Conservation (phyloP, 306 rosid species). For the Dryas octopetala region DNA sequence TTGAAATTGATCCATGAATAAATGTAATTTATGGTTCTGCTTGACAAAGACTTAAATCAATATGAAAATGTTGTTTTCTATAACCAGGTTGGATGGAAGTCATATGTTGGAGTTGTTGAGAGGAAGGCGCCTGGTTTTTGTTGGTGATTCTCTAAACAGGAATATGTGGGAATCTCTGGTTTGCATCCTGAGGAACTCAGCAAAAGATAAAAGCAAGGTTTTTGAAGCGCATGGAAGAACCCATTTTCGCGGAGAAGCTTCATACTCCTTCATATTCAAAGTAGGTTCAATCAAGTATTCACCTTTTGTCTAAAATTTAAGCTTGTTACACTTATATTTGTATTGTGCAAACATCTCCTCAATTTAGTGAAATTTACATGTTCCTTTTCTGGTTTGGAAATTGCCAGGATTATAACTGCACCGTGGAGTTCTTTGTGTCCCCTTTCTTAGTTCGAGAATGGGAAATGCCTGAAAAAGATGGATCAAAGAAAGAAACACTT, state of each 20-base stretch:
- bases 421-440: slow-evolving; percentile 87
- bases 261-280: slow-evolving; percentile 79
- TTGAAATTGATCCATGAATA: not conserved
- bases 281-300: slow-evolving; percentile 36
- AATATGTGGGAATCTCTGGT: slow-evolving; percentile 98
- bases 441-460: slow-evolving; percentile 96
- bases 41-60: not conserved
- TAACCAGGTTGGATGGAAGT: slow-evolving; percentile 66
- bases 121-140: slow-evolving; percentile 84
- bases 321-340: not conserved
- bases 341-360: not conserved
- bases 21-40: not conserved
- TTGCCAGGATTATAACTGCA: slow-evolving; percentile 71
- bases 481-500: slow-evolving; percentile 79
- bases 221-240: slow-evolving; percentile 79
- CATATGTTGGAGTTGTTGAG: slow-evolving; percentile 64
- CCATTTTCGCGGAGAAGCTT: slow-evolving; percentile 80
- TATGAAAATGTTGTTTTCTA: not conserved
- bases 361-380: not conserved
- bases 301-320: not conserved
- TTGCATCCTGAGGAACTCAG: slow-evolving; percentile 82
- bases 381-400: slow-evolving; percentile 10
- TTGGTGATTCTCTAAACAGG: slow-evolving; percentile 96
- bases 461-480: slow-evolving; percentile 67
- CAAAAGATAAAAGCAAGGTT: slow-evolving; percentile 53